Evolutionary conservation across 2,329 filamentous ascomycete species (phyloP).

Genomic region (Davidsoniella virescens): DNA sequence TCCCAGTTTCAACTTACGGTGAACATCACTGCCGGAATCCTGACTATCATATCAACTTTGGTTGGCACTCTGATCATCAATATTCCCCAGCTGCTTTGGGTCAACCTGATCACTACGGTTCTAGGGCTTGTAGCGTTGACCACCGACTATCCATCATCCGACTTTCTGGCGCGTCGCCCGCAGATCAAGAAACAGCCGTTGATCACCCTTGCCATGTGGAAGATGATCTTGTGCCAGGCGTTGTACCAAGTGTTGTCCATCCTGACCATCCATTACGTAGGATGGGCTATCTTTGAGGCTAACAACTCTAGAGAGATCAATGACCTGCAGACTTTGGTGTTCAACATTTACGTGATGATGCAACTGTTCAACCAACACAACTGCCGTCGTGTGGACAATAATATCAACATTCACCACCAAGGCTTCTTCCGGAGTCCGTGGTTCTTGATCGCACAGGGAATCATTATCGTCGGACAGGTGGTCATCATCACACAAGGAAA

Average conservation of each 20-base stretch:
- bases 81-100: slow-evolving; percentile 42
- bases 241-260: slow-evolving; percentile 43
- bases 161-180: slow-evolving; percentile 18
- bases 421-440: slow-evolving; percentile 59
- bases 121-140: slow-evolving; percentile 36
- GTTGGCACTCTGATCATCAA: slow-evolving; percentile 36
- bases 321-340: slow-evolving; percentile 43
- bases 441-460: slow-evolving; percentile 51
- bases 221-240: slow-evolving; percentile 47
- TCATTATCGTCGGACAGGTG: slow-evolving; percentile 55
- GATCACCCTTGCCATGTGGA: slow-evolving; percentile 56
- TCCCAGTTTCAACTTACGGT: slow-evolving; percentile 41
- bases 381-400: slow-evolving; percentile 46
- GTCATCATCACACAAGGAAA: slow-evolving; percentile 57
- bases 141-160: slow-evolving; percentile 23
- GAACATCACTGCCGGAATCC: slow-evolving; percentile 43
- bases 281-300: slow-evolving; percentile 32
- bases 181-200: slow-evolving; percentile 51
- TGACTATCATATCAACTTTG: slow-evolving; percentile 41
- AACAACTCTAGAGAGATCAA: slow-evolving; percentile 23
- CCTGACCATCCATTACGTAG: slow-evolving; percentile 45
- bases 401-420: slow-evolving; percentile 64
- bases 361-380: slow-evolving; percentile 58
- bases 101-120: slow-evolving; percentile 45
- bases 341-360: slow-evolving; percentile 58